Percentiles rank a stretch among this genome's conserved stretches.
These are phyloP conservation scores for Malassezia yamatoensis DNA, from an alignment of 1,284 basidiomycete genomes.

Conservation along the genomic window DNA sequence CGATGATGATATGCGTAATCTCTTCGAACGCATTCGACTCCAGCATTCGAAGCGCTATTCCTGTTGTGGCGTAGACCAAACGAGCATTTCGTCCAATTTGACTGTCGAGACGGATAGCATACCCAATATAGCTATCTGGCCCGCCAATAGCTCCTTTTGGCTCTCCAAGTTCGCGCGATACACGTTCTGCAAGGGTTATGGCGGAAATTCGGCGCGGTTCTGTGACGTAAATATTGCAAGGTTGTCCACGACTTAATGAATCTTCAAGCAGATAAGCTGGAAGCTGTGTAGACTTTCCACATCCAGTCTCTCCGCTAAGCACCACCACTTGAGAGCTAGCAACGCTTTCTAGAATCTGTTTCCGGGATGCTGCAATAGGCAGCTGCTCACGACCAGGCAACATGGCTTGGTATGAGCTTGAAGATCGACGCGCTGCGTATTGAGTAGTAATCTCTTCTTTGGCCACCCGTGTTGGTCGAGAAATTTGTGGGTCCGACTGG, in stretches of 20 bases:
- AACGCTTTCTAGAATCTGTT: slow-evolving; percentile 64
- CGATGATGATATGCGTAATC: slow-evolving; percentile 81
- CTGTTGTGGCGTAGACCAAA: slow-evolving; percentile 63
- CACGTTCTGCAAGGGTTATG: slow-evolving; percentile 89
- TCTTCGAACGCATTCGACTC: slow-evolving; percentile 85
- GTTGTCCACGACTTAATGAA: slow-evolving; percentile 66
- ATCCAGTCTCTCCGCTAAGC: slow-evolving; percentile 93
- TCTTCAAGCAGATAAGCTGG: slow-evolving; percentile 91
- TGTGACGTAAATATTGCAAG: slow-evolving; percentile 88
- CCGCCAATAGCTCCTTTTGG: slow-evolving; percentile 69
- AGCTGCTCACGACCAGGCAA: slow-evolving; percentile 65
- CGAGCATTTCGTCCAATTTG: slow-evolving; percentile 51
- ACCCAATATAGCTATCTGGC: slow-evolving; percentile 72
- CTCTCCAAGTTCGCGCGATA: slow-evolving; percentile 88
- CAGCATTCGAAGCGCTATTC: slow-evolving; percentile 92
- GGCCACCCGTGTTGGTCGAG: background rate
- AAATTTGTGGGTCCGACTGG: background rate
- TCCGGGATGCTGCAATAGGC: slow-evolving; percentile 77
- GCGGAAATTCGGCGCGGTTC: slow-evolving; percentile 95
- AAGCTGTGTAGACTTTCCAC: slow-evolving; percentile 95
- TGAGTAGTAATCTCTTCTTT: background rate
- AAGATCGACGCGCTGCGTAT: background rate
- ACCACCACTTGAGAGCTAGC: slow-evolving; percentile 78
- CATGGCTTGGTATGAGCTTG: slow-evolving; percentile 66
- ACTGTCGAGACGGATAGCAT: slow-evolving; percentile 87